phyloP scores from a whole-genome alignment of 768 basidiomycete genomes.

The Auriculariales sp. region DNA sequence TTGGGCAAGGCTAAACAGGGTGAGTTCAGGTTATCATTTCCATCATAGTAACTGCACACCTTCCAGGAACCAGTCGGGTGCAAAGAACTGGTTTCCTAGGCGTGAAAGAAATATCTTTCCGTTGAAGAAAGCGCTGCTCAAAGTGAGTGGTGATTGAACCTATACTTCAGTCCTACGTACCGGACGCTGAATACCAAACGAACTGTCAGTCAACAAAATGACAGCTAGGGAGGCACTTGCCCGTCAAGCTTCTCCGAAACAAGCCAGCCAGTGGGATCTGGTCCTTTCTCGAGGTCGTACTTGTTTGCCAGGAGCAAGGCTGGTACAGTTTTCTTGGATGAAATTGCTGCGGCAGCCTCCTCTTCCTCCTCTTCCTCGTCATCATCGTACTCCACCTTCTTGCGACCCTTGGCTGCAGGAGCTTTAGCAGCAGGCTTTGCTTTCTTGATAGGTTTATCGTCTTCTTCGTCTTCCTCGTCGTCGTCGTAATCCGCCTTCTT shows the following conservation, averaged over 20 bases:
- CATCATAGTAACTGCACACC: constrained; percentile 20
- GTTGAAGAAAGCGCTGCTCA: constrained; percentile 34
- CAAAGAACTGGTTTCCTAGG: constrained; percentile 43
- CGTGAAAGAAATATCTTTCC: constrained; percentile 38
- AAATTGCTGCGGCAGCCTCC: not conserved
- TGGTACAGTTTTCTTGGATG: constrained; percentile 20
- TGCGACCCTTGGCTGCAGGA: not conserved
- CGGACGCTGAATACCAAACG: no score
- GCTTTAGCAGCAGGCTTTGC: not conserved
- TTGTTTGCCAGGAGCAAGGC: constrained; percentile 39
- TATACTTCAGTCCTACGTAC: no score
- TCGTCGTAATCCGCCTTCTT: not conserved
- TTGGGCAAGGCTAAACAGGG: constrained; percentile 37
- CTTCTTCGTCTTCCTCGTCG: constrained; percentile 8
- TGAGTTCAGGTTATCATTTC: not conserved
- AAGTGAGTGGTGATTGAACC: no score
- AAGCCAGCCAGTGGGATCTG: constrained; percentile 46
- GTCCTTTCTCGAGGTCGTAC: constrained; percentile 39
- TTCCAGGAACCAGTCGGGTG: constrained; percentile 42
- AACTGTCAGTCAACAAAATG: no score
- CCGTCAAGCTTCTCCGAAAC: constrained; percentile 50
- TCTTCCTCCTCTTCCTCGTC: constrained; percentile 5
- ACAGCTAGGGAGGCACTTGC: no score
- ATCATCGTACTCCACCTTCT: not conserved
- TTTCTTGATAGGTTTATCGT: constrained; percentile 2